phyloP scores from a whole-genome alignment of 2,329 filamentous ascomycete species.

The Diaporthe caulivora region DNA sequence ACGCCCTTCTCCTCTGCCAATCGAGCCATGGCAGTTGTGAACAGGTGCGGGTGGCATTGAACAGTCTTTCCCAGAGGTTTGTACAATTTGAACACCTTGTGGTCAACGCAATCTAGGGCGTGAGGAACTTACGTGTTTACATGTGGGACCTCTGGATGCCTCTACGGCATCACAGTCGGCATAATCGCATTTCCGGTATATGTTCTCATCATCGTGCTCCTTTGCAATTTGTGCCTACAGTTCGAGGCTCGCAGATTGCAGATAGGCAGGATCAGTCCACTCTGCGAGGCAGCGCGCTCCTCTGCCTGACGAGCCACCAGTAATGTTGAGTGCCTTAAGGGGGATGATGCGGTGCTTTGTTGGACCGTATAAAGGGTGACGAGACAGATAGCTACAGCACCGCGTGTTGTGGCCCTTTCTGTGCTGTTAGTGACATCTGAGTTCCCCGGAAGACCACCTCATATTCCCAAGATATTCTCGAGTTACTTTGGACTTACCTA shows the following conservation, averaged over 20 bases:
- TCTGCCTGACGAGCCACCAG: conserved; percentile 81
- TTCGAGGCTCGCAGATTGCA: conserved; percentile 78
- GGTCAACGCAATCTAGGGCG: background rate
- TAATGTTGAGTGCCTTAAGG: conserved; percentile 74
- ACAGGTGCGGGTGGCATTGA: background rate
- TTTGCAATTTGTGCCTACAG: conserved; percentile 77
- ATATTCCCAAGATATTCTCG: no score
- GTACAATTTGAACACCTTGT: background rate
- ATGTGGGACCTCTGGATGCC: background rate
- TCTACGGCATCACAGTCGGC: background rate
- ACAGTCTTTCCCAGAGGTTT: background rate
- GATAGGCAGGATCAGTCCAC: conserved; percentile 79
- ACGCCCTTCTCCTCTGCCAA: conserved; percentile 73
- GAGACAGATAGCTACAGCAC: conserved; percentile 77
- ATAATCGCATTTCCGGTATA: conserved; percentile 62
- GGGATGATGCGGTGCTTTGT: conserved; percentile 76
- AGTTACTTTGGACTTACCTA: no score
- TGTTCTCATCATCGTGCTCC: conserved; percentile 73
- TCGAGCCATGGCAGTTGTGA: conserved; percentile 64
- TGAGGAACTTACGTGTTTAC: background rate
- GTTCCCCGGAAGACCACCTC: no score
- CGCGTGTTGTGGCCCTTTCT: no score
- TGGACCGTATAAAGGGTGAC: conserved; percentile 75
- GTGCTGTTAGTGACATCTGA: no score
- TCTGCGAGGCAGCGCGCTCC: conserved; percentile 79